Percentiles rank a stretch among this genome's conserved stretches.
phyloP scores from a whole-genome alignment of 1,284 basidiomycete species.

The Leccinum pachyderme region DNA sequence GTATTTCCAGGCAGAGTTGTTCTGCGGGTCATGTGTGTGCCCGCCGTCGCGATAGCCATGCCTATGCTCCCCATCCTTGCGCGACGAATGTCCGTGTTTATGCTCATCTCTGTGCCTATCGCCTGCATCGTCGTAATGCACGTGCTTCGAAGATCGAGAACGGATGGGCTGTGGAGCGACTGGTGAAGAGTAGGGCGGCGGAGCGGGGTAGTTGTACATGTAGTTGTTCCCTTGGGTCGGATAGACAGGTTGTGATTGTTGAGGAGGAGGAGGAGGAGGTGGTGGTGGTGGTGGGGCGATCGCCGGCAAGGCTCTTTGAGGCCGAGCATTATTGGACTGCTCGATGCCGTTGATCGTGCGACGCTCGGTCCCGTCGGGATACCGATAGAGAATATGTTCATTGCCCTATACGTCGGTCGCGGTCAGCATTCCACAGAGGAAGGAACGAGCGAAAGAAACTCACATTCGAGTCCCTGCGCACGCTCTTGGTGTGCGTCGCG shows the following conservation, averaged over 20 bases:
- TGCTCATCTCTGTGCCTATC: constrained; percentile 17
- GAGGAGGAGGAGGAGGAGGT: background rate
- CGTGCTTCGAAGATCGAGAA: constrained; percentile 22
- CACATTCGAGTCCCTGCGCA: constrained; percentile 57
- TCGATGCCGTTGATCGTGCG: constrained; percentile 70
- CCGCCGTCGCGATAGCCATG: constrained; percentile 12
- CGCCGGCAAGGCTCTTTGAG: constrained; percentile 12
- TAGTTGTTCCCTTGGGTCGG: background rate
- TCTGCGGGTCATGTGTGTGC: constrained; percentile 2
- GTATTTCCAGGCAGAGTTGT: constrained; percentile 10
- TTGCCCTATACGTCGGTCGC: constrained; percentile 53
- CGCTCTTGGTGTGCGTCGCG: constrained; percentile 57
- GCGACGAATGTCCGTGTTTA: constrained; percentile 9
- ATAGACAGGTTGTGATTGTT: background rate
- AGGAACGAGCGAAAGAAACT: constrained; percentile 5
- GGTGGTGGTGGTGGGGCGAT: constrained; percentile 2
- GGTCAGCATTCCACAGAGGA: background rate
- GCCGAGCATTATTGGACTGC: constrained; percentile 36
- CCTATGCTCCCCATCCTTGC: constrained; percentile 7
- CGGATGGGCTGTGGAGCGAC: constrained; percentile 14
- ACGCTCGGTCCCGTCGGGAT: constrained; percentile 62
- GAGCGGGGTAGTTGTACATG: constrained; percentile 7
- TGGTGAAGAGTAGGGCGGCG: constrained; percentile 23
- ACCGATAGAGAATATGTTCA: constrained; percentile 62
- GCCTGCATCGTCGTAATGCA: constrained; percentile 7